Evolutionary conservation across 2,329 filamentous ascomycete genomes (phyloP).

Genomic region (Calycina herbarum): DNA sequence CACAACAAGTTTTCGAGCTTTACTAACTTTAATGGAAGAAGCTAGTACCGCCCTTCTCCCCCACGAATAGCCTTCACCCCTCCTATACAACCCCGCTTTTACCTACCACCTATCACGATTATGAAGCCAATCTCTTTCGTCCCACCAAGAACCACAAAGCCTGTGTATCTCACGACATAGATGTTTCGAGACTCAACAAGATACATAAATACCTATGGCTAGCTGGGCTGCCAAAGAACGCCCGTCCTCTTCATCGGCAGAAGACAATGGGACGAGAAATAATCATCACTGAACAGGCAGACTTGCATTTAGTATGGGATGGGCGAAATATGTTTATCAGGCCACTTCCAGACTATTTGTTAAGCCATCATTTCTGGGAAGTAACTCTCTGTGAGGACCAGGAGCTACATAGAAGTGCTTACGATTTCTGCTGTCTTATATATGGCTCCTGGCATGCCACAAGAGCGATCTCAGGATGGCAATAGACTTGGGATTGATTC

Average conservation of each 20-base stretch:
- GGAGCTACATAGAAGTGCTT: not conserved
- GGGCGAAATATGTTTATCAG: constrained; percentile 35
- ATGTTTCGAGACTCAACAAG: not conserved
- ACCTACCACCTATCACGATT: not conserved
- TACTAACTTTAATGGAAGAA: too few species aligned
- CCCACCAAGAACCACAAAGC: not conserved
- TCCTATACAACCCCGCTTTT: not conserved
- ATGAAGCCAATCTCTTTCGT: not conserved
- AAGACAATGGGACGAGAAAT: constrained; percentile 34
- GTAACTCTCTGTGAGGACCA: not conserved
- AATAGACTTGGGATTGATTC: not conserved
- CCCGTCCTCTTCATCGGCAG: not conserved
- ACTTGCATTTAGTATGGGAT: constrained; percentile 39
- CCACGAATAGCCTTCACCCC: not conserved
- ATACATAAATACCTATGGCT: constrained; percentile 35
- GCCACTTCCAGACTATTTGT: constrained; percentile 36
- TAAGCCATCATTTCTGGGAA: constrained; percentile 31
- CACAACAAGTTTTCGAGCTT: not conserved
- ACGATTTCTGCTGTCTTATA: not conserved
- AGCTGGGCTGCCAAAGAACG: not conserved
- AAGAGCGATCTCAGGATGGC: not conserved
- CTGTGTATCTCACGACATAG: not conserved
- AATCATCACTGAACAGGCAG: constrained; percentile 37
- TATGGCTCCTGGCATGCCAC: not conserved
- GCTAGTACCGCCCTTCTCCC: not conserved